Evolutionary conservation across 352 stramenopile species (phyloP).

Genomic region (Albugo laibachii): DNA sequence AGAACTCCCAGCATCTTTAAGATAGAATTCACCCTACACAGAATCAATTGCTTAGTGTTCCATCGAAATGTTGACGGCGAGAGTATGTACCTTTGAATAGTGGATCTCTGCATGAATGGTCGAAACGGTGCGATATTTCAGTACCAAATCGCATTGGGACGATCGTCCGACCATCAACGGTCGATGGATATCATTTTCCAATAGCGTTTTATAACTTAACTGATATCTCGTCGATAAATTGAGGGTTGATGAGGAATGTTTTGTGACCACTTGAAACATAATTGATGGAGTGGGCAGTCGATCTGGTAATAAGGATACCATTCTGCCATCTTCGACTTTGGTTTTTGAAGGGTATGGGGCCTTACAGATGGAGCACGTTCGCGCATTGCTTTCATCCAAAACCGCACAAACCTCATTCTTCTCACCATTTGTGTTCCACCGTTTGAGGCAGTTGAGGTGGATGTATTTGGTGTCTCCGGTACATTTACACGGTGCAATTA

Average conservation of each 20-base stretch:
- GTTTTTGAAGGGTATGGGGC: constrained; percentile 67
- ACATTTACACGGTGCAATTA: constrained; percentile 90
- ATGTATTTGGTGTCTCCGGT: constrained; percentile 91
- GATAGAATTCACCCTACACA: constrained; percentile 79
- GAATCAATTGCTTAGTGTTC: background rate
- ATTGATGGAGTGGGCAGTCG: constrained; percentile 55
- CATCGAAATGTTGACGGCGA: too few species aligned
- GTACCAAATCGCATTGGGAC: constrained; percentile 85
- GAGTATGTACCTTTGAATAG: constrained; percentile 44
- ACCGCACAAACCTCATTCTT: constrained; percentile 81
- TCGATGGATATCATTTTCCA: constrained; percentile 83
- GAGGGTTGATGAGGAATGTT: constrained; percentile 66
- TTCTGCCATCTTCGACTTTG: constrained; percentile 41
- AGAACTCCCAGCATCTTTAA: constrained; percentile 86
- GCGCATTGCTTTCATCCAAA: constrained; percentile 61
- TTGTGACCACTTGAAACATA: constrained; percentile 78
- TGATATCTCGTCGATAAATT: constrained; percentile 76
- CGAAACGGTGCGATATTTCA: constrained; percentile 90
- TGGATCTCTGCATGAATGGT: constrained; percentile 88
- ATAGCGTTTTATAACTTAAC: constrained; percentile 81
- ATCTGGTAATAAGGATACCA: constrained; percentile 56
- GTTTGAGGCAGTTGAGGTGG: constrained; percentile 88
- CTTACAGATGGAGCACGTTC: constrained; percentile 77
- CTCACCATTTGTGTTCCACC: constrained; percentile 85
- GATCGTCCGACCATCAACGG: constrained; percentile 84